Evolutionary conservation across 202 grass and related monocot species (phyloP).

Genomic region (Panicum virgatum): DNA sequence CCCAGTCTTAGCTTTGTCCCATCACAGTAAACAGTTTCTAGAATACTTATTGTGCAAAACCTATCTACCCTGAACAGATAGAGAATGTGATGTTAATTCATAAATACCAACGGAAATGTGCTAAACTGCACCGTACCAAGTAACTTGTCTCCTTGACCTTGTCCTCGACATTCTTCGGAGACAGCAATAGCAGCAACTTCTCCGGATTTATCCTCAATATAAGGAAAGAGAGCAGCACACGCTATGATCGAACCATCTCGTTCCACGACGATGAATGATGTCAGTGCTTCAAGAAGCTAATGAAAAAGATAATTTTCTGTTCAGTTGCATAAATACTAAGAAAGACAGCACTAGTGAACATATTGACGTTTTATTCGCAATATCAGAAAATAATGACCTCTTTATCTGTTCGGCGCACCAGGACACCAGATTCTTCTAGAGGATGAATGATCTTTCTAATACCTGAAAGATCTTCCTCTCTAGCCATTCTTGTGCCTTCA

Average conservation of each 20-base stretch:
- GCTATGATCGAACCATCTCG: constrained; percentile 93
- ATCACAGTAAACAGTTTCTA: background rate
- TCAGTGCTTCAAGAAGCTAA: constrained; percentile 62
- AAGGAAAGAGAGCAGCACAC: constrained; percentile 87
- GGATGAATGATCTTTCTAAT: constrained; percentile 82
- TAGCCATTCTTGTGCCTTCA: constrained; percentile 83
- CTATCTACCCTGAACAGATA: background rate
- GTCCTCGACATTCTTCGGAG: constrained; percentile 90
- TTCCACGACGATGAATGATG: constrained; percentile 67
- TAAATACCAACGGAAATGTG: background rate
- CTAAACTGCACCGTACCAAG: constrained; percentile 58
- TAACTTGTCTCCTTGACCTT: constrained; percentile 94
- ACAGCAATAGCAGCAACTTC: constrained; percentile 95
- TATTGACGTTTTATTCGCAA: constrained; percentile 16
- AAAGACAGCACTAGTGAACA: constrained; percentile 5
- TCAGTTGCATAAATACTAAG: constrained; percentile 28
- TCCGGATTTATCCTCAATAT: constrained; percentile 75
- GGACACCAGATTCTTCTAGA: constrained; percentile 81
- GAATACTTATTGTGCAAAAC: background rate
- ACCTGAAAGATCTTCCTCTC: constrained; percentile 76
- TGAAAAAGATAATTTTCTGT: constrained; percentile 6
- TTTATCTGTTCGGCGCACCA: constrained; percentile 70
- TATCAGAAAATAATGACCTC: constrained; percentile 48
- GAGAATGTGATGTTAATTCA: background rate
- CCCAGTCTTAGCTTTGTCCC: background rate